These are phyloP conservation scores for Pleurotus cornucopiae DNA, from an alignment of 768 basidiomycete species.

Conservation along the genomic window DNA sequence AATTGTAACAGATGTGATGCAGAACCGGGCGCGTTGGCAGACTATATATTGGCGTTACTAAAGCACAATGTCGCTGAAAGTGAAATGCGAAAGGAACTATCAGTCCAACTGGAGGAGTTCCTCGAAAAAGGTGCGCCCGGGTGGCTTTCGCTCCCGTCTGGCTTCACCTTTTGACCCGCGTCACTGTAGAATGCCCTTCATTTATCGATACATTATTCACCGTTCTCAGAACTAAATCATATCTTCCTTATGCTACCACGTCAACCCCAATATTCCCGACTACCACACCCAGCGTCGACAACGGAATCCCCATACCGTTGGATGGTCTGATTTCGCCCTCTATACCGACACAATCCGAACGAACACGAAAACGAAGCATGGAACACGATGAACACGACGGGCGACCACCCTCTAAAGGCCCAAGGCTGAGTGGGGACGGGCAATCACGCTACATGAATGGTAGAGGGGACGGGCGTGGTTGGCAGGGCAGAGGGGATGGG, in stretches of 20 bases:
- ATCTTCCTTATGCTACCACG: conserved; percentile 60
- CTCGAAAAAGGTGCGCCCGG: conserved; percentile 73
- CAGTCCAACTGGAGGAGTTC: conserved; percentile 83
- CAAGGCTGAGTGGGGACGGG: conserved; percentile 60
- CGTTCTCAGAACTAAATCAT: conserved; percentile 81
- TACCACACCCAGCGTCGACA: conserved; percentile 39
- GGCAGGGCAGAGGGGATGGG: conserved; percentile 33
- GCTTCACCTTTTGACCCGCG: conserved; percentile 6
- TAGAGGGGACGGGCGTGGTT: conserved; percentile 30
- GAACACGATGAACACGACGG: conserved; percentile 60
- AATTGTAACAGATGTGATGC: conserved; percentile 78
- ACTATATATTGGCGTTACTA: conserved; percentile 90
- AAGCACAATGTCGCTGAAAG: conserved; percentile 83
- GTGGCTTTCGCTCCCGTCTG: conserved; percentile 6
- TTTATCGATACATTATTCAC: conserved; percentile 89
- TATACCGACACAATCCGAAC: conserved; percentile 39
- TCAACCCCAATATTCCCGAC: conserved; percentile 37
- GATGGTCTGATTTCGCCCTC: conserved; percentile 54
- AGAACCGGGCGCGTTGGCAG: conserved; percentile 88
- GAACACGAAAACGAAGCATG: conserved; percentile 61
- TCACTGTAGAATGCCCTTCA: conserved; percentile 49
- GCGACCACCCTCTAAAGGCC: conserved; percentile 64
- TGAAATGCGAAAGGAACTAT: conserved; percentile 79
- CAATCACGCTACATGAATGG: conserved; percentile 56
- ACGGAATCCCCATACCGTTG: conserved; percentile 78